Base-by-base conservation (phyloP, 345 rosid species). In the Brassica juncea region DNA sequence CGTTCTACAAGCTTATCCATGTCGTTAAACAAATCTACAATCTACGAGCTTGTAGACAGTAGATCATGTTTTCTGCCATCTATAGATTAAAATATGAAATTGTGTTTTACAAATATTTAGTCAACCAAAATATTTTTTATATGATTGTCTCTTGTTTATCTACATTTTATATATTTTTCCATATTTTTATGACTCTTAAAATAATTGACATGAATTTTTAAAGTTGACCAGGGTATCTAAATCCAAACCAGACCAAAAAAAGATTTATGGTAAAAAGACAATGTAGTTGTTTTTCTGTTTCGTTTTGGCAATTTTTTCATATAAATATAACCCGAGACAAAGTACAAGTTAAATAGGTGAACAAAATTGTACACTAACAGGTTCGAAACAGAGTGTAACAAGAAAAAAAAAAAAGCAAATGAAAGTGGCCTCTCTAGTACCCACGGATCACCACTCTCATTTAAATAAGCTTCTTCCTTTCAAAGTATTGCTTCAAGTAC, bases 391-490 rank as follows among this genome's bases (percentile, higher is more conserved):
- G 73, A 37, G 16, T 2, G 1, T 49, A 3, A 57, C 49, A 65
- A 14, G 55, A 47, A 47, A 47, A 12, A 2, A 8, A 37, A 37
- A 3, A 42, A 42, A 39, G 44, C 12, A 39, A 39, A 39, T 3
- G 44, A 39, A 39, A 42, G 4, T 42, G 47, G 54, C 14, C 2
- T 47, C 54, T 47, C 47, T 9, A 47, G 54, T 14, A 47, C 15
- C 54, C 54, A 47, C 14, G 15, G 54, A 14, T 47, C 54, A 47
- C 54, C 14, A 42, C 61, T 58, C 52, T 60, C 3, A 44, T 80
- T 86, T 86, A 95, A 58, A 95, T 87, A 57, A 93, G 96, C 85
- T 93, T 95, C 91, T 91, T 93, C 84, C 86, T 95, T 49, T 80
- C 87, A 70, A 91, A 95, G 87, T 84, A 95, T 14, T 79, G 87